Evolutionary conservation across 176 grass and related monocot genomes (phyloP).

Genomic region (Poa pratensis): DNA sequence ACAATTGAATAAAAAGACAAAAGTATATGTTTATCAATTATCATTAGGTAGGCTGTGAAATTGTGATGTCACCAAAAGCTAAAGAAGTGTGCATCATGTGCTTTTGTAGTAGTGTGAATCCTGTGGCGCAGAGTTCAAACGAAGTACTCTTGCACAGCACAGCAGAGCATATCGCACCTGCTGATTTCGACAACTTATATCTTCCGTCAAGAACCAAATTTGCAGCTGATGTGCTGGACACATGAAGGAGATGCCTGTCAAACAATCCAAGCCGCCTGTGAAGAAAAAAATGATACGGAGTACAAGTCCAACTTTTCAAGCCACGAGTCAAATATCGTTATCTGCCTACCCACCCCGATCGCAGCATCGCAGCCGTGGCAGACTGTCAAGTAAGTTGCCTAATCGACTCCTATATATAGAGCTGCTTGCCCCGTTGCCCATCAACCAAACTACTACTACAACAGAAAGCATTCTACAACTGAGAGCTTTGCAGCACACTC

Average conservation of each 20-base stretch:
- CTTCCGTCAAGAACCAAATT: neutral
- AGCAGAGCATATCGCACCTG: neutral
- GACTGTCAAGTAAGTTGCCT: neutral
- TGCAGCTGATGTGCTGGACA: neutral
- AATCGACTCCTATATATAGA: neutral
- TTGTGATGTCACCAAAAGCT: neutral
- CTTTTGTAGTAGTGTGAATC: neutral
- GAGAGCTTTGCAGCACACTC: neutral
- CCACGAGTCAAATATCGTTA: neutral
- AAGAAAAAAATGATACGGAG: neutral
- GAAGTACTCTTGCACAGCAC: neutral
- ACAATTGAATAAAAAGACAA: too few species aligned
- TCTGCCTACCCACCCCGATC: neutral
- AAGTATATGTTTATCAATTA: too few species aligned
- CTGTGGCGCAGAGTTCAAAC: neutral
- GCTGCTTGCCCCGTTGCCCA: neutral
- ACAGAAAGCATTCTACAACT: neutral
- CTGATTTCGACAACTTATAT: neutral
- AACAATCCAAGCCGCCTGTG: slow-evolving; percentile 7
- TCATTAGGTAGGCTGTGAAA: neutral
- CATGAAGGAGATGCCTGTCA: neutral
- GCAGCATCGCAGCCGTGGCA: neutral
- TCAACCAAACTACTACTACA: neutral
- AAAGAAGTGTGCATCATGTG: neutral
- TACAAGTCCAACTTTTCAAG: neutral